These are phyloP conservation scores for Fusarium solani-melongenae DNA, from an alignment of 2,329 filamentous ascomycete species.

Conservation along the genomic window DNA sequence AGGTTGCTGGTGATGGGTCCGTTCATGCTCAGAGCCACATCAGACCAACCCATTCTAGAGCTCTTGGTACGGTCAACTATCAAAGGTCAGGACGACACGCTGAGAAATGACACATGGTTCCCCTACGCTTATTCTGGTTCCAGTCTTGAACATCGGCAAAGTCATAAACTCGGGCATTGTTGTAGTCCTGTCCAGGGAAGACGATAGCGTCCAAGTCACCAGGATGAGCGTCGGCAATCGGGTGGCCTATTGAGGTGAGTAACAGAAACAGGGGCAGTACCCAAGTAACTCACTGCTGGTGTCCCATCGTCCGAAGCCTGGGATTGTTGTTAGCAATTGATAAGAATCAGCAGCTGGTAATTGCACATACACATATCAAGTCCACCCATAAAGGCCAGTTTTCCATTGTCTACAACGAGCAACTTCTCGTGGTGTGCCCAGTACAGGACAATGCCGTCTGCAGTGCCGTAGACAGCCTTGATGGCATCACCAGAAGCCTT, in stretches of 20 bases:
- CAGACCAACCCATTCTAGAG: slow-evolving; percentile 93
- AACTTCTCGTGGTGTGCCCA: slow-evolving; percentile 97
- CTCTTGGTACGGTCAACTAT: slow-evolving; percentile 78
- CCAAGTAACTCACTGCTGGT: slow-evolving; percentile 69
- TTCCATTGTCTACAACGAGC: slow-evolving; percentile 78
- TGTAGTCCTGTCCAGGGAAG: slow-evolving; percentile 93
- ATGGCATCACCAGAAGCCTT: slow-evolving; percentile 78
- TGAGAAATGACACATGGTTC: background rate
- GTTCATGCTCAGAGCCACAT: slow-evolving; percentile 80
- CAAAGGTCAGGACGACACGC: background rate
- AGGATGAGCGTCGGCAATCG: slow-evolving; percentile 86
- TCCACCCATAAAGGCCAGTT: slow-evolving; percentile 88
- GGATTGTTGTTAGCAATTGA: slow-evolving; percentile 35
- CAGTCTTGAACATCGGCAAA: slow-evolving; percentile 82
- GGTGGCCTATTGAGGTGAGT: slow-evolving; percentile 63
- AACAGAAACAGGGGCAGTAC: background rate
- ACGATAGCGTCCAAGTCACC: slow-evolving; percentile 79
- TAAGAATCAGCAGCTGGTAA: fast-evolving
- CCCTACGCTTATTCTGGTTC: slow-evolving; percentile 80
- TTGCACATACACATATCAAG: slow-evolving; percentile 76
- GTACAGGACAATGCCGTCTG: slow-evolving; percentile 84
- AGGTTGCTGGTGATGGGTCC: slow-evolving; percentile 82
- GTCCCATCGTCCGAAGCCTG: slow-evolving; percentile 86
- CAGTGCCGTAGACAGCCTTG: slow-evolving; percentile 83
- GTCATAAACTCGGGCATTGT: slow-evolving; percentile 87